Base-by-base conservation (phyloP, 176 grass and related monocot genomes). In the Tillandsia leiboldiana region DNA sequence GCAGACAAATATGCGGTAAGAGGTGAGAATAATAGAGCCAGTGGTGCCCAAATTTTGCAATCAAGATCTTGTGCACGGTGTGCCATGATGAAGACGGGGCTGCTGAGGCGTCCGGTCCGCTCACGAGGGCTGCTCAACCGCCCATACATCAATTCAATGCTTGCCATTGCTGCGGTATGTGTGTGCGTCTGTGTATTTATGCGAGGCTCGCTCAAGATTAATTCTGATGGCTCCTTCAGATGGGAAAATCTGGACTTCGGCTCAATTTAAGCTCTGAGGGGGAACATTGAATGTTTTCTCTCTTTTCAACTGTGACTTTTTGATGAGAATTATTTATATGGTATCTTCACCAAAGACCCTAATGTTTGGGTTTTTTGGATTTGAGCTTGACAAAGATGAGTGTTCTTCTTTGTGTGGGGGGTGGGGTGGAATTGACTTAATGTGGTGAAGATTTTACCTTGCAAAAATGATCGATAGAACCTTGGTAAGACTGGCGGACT, bases 151-250 rank as follows among this genome's bases (percentile, higher is more conserved):
- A 77, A 90, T 52, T 94, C 95, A 3, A 84, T 99, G 95, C 87
- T 99, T 23, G 95, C 87, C 50, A 90, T 99, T 70, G 95, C 95
- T 27, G 95, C 95, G 51, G 95, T 99, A 54, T 97, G 94, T 23
- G 95, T 99, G 10, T 99, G 95, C 75, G 95, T 99, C 33, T 99
- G 95, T 14, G 71, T 99, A 12, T 90, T 93, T 23, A 77, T 90
- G 73, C 77, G 89, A 72, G 90, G 71, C 70, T 83, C 80, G 26
- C 79, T 92, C 71, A 77, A 82, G 68, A 68, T 93, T 65, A 87
- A 92, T 61, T 88, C 83, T 59, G 84, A 82, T 18, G 70, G 75
- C 52, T 77, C 90, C 33, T 90, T 99, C 81, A 86, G 82, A 63
- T 99, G 95, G 95, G 90, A 99, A 53, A 88, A 82, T 71, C 79